Evolutionary conservation across 441 rosid genomes (phyloP).

Genomic region (Gossypium lobatum): DNA sequence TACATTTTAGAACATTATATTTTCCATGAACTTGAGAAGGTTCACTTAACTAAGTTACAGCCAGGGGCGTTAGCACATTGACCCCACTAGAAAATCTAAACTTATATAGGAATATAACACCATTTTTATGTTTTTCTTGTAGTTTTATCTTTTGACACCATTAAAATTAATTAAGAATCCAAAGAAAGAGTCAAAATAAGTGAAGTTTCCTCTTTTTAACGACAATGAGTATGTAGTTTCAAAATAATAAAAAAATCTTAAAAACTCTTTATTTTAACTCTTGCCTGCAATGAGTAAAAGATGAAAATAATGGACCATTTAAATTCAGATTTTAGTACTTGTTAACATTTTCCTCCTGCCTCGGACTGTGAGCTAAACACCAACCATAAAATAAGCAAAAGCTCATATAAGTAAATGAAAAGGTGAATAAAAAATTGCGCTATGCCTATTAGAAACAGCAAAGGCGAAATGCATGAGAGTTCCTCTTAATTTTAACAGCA

Average conservation of each 20-base stretch:
- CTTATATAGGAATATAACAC: neutral
- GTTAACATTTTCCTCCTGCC: neutral
- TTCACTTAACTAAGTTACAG: neutral
- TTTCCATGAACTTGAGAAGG: neutral
- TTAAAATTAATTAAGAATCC: neutral
- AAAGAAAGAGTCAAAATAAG: neutral
- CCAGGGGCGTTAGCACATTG: neutral
- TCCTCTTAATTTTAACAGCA: neutral
- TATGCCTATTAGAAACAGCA: neutral
- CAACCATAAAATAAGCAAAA: neutral
- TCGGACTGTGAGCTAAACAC: neutral
- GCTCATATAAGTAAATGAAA: neutral
- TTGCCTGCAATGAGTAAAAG: neutral
- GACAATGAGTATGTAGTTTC: too few species aligned
- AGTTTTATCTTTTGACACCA: neutral
- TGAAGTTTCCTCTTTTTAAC: too few species aligned
- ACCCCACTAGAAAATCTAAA: neutral
- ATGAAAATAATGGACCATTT: neutral
- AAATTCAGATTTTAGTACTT: neutral
- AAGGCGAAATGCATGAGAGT: neutral
- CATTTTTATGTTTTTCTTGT: neutral
- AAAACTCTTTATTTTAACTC: neutral
- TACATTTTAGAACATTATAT: neutral
- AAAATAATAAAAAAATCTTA: too few species aligned
- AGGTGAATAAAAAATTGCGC: neutral